Base-by-base conservation (phyloP, 176 grass and related monocot species). In the Oryza longistaminata region DNA sequence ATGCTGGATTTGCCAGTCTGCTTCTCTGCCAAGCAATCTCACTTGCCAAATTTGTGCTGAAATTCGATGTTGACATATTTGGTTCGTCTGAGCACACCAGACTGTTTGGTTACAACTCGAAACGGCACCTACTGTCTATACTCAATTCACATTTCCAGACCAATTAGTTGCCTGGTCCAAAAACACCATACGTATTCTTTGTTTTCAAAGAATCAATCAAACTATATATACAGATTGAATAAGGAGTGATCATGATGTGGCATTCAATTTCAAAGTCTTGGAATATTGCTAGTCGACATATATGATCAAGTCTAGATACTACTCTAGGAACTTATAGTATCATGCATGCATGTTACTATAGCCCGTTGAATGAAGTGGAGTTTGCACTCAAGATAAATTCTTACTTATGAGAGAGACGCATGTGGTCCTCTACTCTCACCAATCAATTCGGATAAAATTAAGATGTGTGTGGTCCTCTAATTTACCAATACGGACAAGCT, bases 371-470 rank as follows among this genome's bases (percentile, higher is more conserved):
- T 55, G 24, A 65, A 29, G 43, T 66, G 29, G 68, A 74, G n/a
- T 74, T 80, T 65, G 64, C 42, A 80, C 42, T 48, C 31, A 22
- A 62, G 60, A 73, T 22, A 39, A 74, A 39, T 81, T 53, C n/a
- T 68, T 29, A 42, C 67, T 13, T 81, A 22, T 58, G 70, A 81
- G 53, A 68, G 61, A 62, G 78, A 76, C 78, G 4, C 22, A 45
- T 75, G 78, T 25, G 46, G 34, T 44, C 67, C 67, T 72, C 66
- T 27, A 42, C 26, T 50, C 73, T 26, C 33, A 71, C 80, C 29
- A 88, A 46, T 67, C 35, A 55, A 50, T 71, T 37, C 9, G 21
- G 25, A 87, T 49, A 48, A 64, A 75, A 58, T 58, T 58, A 21
- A 82, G 72, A 76, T 11, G 10, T 5, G 17, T 64, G 26, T 50